Percentiles rank a stretch among this genome's conserved stretches.
phyloP scores from a whole-genome alignment of 208 protist species.

The Wallacemonas sp. region DNA sequence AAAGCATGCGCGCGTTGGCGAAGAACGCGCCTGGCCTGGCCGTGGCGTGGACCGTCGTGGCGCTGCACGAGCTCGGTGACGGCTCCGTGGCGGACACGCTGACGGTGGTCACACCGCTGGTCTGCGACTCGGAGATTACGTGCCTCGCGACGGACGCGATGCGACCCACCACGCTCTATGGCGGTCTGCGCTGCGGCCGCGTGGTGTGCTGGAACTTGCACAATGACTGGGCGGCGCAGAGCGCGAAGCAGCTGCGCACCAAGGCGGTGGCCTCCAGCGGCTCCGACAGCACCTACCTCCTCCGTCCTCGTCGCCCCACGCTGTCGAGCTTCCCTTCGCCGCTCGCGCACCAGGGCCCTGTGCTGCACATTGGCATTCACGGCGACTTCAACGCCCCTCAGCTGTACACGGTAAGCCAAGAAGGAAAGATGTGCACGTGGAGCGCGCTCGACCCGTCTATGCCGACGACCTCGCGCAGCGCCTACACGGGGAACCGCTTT shows the following conservation, averaged over 20 bases:
- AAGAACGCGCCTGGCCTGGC: conserved; percentile 39
- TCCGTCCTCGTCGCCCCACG: conserved; percentile 36
- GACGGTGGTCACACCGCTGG: conserved; percentile 46
- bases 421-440: conserved; percentile 77
- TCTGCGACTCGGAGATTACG: conserved; percentile 57
- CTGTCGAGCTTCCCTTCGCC: conserved; percentile 67
- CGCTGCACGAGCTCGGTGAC: conserved; percentile 16
- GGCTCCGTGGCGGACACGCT: conserved; percentile 23
- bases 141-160: conserved; percentile 45
- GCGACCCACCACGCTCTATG: conserved; percentile 39
- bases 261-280: conserved; percentile 46
- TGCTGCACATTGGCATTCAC: conserved; percentile 59
- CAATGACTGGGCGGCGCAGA: conserved; percentile 29
- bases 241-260: conserved; percentile 32
- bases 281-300: conserved; percentile 33
- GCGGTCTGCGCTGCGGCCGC: conserved; percentile 51
- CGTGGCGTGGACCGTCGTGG: conserved; percentile 53
- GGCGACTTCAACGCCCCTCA: conserved; percentile 66
- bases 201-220: conserved; percentile 48
- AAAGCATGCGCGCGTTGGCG: conserved; percentile 17
- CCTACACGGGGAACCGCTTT: conserved; percentile 40
- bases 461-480: conserved; percentile 43
- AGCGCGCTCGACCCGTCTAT: conserved; percentile 33
- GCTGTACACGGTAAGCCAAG: conserved; percentile 69
- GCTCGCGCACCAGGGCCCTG: conserved; percentile 49